Percentiles rank a stretch among this genome's conserved stretches.
These are phyloP conservation scores for Aspergillus mulundensis DNA, from an alignment of 495 filamentous ascomycete genomes.

Conservation along the genomic window DNA sequence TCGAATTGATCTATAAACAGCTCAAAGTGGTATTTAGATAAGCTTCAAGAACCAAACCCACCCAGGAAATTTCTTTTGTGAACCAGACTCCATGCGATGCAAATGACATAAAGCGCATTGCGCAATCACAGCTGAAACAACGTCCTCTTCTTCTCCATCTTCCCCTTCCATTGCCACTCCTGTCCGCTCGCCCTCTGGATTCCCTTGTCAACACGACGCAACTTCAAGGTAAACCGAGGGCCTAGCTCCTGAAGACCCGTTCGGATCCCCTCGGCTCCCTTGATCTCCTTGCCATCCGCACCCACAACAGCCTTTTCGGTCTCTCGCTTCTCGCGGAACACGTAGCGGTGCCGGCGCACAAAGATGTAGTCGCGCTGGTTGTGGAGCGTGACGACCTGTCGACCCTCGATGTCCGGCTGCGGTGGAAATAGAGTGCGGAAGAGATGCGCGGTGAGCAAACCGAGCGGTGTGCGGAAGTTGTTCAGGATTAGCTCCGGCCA, in stretches of 20 bases:
- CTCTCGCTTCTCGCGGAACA: constrained; percentile 80
- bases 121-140: constrained; percentile 73
- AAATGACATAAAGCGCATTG: constrained; percentile 18
- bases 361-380: constrained; percentile 98
- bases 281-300: constrained; percentile 80
- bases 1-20: background rate
- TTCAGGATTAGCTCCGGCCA: constrained; percentile 92
- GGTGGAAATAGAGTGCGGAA: constrained; percentile 81
- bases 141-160: constrained; percentile 89
- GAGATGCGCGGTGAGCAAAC: constrained; percentile 80
- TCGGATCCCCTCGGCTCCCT: constrained; percentile 75
- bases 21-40: constrained; percentile 4
- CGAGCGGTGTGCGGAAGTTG: constrained; percentile 90
- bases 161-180: constrained; percentile 92
- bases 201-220: constrained; percentile 87
- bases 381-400: constrained; percentile 88
- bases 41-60: background rate
- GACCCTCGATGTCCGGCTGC: constrained; percentile 72
- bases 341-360: constrained; percentile 80
- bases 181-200: constrained; percentile 76
- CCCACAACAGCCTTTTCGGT: constrained; percentile 86
- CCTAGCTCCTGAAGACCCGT: constrained; percentile 84
- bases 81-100: constrained; percentile 11
- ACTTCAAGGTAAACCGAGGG: constrained; percentile 79
- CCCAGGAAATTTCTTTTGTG: background rate